Conservation (phyloP, 164 flowering plant species). For the Brasenia schreberi region DNA sequence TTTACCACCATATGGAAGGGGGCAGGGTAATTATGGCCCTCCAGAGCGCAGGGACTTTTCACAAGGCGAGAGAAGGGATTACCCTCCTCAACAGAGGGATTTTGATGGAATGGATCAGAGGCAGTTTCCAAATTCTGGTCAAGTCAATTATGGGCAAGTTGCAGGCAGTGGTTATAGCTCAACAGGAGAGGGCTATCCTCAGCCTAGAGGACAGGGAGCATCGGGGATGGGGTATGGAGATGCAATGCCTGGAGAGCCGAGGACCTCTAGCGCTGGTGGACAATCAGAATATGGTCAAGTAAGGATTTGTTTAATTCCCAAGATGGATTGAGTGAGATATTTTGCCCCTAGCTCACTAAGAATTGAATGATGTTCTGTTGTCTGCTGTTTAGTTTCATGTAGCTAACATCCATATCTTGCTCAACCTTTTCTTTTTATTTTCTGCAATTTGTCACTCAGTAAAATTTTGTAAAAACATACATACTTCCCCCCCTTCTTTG, state of each 20-base stretch:
- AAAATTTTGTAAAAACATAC: too few species aligned
- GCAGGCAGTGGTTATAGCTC: constrained; percentile 6
- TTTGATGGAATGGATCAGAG: not conserved
- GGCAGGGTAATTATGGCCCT: constrained; percentile 11
- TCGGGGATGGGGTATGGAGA: constrained; percentile 12
- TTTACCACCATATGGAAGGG: constrained; percentile 4
- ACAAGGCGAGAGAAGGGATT: constrained; percentile 18
- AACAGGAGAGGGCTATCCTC: constrained; percentile 13
- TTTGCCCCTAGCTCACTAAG: too few species aligned
- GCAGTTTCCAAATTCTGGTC: constrained; percentile 1
- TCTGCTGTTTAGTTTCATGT: too few species aligned
- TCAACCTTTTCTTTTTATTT: too few species aligned
- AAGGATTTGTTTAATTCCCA: not conserved
- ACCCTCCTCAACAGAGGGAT: constrained; percentile 9
- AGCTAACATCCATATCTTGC: too few species aligned
- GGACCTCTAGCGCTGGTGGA: constrained; percentile 11
- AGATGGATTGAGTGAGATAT: too few species aligned
- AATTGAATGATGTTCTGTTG: too few species aligned
- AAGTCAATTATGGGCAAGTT: constrained; percentile 17
- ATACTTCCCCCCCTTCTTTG: too few species aligned
- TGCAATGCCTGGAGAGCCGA: constrained; percentile 16
- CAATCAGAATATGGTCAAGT: constrained; percentile 15
- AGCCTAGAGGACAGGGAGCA: constrained; percentile 11
- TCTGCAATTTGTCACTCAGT: too few species aligned
- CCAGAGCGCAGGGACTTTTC: constrained; percentile 17